Evolutionary conservation across 1,284 basidiomycete genomes (phyloP), one percentile per base, ranked within the genome.

Genomic region (Cutaneotrichosporon mucoides): DNA sequence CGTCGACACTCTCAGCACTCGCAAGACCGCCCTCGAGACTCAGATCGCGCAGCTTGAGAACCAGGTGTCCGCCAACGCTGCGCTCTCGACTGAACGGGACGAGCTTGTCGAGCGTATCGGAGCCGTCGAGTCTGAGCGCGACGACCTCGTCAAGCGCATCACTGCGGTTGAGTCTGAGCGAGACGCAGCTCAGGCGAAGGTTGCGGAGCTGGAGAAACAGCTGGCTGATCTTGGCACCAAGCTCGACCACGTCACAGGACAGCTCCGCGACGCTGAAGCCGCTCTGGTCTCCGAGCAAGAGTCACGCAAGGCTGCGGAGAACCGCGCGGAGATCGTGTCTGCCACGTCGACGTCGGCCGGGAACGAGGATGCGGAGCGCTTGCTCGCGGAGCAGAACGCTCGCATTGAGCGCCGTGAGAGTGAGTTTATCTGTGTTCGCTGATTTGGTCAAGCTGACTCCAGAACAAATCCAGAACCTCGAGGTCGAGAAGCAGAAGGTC

Each of bases 321-420:
- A 55, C 33, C 52, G 53, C 5, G 43, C 46, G 13, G 59, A 57
- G 52, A n/a, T 42, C 24, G 24, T 24, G 24, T 24, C 38, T 40
- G 12, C 38, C 38, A 40, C 38, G 15, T 34, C 24, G 12, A 42
- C 50, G n/a, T 24, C 50, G 13, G 50, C 44, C 3, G 49, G 16
- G 9, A 43, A 57, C n/a, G 56, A 45, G 11, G 48, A 46, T 7
- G 38, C 38, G 5, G 37, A 52, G 37, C 43, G 56, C 10, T 37
- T 52, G 11, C 43, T 45, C 10, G 16, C 37, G n/a, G 43, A 57
- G 3, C 43, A 38, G n/a, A 44, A 46, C 15, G 58, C 10, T 1
- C 35, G 58, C 4, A 42, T 59, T 44, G 53, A 59, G 48, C 58
- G 58, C 5, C 58, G 58, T 35, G 58, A 59, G 41, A 33, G 53